Conservation (phyloP, 768 basidiomycete species). For the Albatrellus ellisii region DNA sequence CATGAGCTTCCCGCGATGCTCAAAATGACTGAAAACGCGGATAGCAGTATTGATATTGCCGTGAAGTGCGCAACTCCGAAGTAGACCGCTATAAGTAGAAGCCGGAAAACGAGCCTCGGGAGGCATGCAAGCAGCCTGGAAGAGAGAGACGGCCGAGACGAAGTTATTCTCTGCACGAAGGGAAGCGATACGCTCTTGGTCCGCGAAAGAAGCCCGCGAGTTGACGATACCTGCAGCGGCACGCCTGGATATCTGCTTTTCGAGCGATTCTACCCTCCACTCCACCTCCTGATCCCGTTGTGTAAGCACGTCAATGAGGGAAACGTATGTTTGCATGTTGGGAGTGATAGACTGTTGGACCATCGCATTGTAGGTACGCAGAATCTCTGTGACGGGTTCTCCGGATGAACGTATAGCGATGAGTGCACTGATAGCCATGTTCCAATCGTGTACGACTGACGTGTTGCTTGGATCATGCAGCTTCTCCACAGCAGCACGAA, state of each 20-base stretch:
- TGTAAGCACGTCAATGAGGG: slow-evolving; percentile 48
- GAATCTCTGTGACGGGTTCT: slow-evolving; percentile 40
- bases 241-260: too few species aligned
- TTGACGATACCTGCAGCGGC: slow-evolving; percentile 21
- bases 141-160: slow-evolving; percentile 55
- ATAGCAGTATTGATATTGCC: slow-evolving; percentile 47
- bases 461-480: slow-evolving; percentile 8
- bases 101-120: slow-evolving; percentile 22
- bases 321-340: slow-evolving; percentile 44
- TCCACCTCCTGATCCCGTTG: slow-evolving; percentile 57
- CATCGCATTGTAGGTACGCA: slow-evolving; percentile 65
- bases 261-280: too few species aligned
- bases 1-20: slow-evolving; percentile 25
- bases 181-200: slow-evolving; percentile 26
- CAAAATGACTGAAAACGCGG: slow-evolving; percentile 50
- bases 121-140: slow-evolving; percentile 40
- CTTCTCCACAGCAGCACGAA: slow-evolving; percentile 20
- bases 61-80: slow-evolving; percentile 49
- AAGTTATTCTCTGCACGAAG: slow-evolving; percentile 61
- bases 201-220: slow-evolving; percentile 18
- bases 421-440: slow-evolving; percentile 45
- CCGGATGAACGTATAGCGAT: slow-evolving; percentile 30
- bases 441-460: slow-evolving; percentile 43
- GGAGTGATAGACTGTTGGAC: slow-evolving; percentile 48
- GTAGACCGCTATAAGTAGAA: slow-evolving; percentile 35